These are phyloP conservation scores for Arthrobotrys sphaeroides DNA, from an alignment of 2,329 filamentous ascomycete genomes.

Conservation along the genomic window DNA sequence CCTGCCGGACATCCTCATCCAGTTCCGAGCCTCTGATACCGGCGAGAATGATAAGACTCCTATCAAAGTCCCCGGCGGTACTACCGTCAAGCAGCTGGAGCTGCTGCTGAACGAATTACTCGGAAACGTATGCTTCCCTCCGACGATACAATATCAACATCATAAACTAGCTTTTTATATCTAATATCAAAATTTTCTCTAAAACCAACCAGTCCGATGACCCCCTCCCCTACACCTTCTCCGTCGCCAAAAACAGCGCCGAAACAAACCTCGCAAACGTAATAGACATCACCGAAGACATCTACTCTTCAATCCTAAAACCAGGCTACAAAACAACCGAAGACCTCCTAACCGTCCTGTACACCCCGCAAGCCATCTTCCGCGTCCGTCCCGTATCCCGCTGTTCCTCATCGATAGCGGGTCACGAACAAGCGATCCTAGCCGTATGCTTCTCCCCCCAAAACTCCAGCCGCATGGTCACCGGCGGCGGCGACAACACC, in stretches of 20 bases:
- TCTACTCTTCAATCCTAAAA: conserved; percentile 59
- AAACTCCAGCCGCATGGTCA: conserved; percentile 41
- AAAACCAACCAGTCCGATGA: conserved; percentile 55
- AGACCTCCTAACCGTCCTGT: conserved; percentile 71
- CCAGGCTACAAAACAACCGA: conserved; percentile 68
- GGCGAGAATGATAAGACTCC: conserved; percentile 57
- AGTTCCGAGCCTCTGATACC: conserved; percentile 57
- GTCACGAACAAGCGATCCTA: conserved; percentile 48
- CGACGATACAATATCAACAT: not conserved
- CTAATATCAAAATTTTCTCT: not conserved
- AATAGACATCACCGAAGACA: conserved; percentile 57
- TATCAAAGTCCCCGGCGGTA: conserved; percentile 57
- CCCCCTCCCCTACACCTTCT: conserved; percentile 57
- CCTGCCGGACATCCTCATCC: conserved; percentile 57
- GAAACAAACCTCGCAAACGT: conserved; percentile 56
- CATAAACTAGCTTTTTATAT: not conserved
- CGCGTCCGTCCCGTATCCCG: conserved; percentile 89
- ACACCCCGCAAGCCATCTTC: conserved; percentile 89
- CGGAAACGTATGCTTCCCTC: conserved; percentile 54
- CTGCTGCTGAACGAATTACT: conserved; percentile 57
- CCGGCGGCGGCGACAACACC: conserved; percentile 73
- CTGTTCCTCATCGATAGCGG: conserved; percentile 71
- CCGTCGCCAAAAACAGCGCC: conserved; percentile 56
- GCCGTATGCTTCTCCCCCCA: conserved; percentile 50
- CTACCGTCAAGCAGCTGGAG: conserved; percentile 57